Evolutionary conservation across 495 filamentous ascomycete genomes (phyloP).

Genomic region (Parathielavia appendiculata): DNA sequence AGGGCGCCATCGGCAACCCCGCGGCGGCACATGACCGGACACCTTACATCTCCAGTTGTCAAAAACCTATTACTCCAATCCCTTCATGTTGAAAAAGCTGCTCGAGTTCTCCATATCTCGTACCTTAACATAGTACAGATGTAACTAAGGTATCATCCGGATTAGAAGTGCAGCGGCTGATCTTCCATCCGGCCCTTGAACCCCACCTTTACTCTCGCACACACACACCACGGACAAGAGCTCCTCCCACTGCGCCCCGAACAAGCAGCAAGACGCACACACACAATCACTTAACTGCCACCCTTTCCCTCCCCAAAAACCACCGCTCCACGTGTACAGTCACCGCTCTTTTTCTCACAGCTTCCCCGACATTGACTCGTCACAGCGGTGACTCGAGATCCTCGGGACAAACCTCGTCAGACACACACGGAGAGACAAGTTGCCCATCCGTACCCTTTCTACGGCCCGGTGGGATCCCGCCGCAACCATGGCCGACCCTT

Average conservation of each 20-base stretch:
- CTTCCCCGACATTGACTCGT: not conserved
- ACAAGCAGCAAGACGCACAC: constrained; percentile 7
- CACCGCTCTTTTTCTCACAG: constrained; percentile 9
- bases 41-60: not conserved
- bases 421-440: not conserved
- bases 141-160: not conserved
- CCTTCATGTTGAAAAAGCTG: not conserved
- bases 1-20: not conserved
- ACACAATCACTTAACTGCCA: constrained; percentile 8
- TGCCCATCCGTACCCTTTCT: not conserved
- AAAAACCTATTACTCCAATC: not conserved
- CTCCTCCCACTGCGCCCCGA: constrained; percentile 18
- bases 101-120: not conserved
- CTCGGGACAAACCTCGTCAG: not conserved
- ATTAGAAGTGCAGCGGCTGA: not conserved
- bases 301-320: constrained; percentile 9
- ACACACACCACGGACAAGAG: constrained; percentile 11
- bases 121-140: not conserved
- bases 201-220: no score
- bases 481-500: constrained; percentile 40
- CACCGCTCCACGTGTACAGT: constrained; percentile 12
- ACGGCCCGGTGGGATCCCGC: not conserved
- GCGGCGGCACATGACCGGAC: not conserved
- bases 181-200: constrained; percentile 4
- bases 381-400: not conserved